Percentiles rank a stretch among this genome's conserved stretches.
phyloP scores from a whole-genome alignment of 1,284 basidiomycete genomes.

The Puccinia sorghi region DNA sequence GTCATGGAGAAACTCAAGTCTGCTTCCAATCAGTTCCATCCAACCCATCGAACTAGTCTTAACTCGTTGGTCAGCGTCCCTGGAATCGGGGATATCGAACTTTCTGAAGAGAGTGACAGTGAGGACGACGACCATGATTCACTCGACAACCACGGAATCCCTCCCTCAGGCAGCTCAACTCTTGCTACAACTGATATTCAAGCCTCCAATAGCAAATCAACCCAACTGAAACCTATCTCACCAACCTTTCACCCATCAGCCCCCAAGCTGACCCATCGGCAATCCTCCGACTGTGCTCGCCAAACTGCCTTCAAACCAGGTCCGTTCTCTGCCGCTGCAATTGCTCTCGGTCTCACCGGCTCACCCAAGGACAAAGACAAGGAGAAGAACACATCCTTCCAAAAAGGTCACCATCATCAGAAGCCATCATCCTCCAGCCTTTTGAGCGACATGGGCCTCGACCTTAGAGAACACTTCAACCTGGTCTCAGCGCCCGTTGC shows the following conservation, averaged over 20 bases:
- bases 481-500: slow-evolving; percentile 33
- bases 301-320: slow-evolving; percentile 36
- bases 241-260: slow-evolving; percentile 13
- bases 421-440: slow-evolving; percentile 39
- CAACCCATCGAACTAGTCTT: slow-evolving; percentile 13
- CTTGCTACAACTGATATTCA: slow-evolving; percentile 4
- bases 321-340: slow-evolving; percentile 47
- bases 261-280: not conserved
- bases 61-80: slow-evolving; percentile 60
- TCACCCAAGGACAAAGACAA: slow-evolving; percentile 4
- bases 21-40: slow-evolving; percentile 14
- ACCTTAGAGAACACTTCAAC: not conserved
- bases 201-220: not conserved
- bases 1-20: slow-evolving; percentile 43
- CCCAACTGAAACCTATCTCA: slow-evolving; percentile 40
- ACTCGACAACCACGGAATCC: not conserved
- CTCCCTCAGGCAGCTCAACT: slow-evolving; percentile 56
- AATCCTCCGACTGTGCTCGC: slow-evolving; percentile 4
- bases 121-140: slow-evolving; percentile 59
- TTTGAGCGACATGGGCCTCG: slow-evolving; percentile 21
- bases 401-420: slow-evolving; percentile 17
- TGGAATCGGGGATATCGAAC: slow-evolving; percentile 67
- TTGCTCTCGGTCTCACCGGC: slow-evolving; percentile 38
- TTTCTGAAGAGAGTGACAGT: slow-evolving; percentile 75
- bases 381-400: not conserved